Conservation (phyloP, 108 stramenopile species). For the Asterionellopsis glacialis region DNA sequence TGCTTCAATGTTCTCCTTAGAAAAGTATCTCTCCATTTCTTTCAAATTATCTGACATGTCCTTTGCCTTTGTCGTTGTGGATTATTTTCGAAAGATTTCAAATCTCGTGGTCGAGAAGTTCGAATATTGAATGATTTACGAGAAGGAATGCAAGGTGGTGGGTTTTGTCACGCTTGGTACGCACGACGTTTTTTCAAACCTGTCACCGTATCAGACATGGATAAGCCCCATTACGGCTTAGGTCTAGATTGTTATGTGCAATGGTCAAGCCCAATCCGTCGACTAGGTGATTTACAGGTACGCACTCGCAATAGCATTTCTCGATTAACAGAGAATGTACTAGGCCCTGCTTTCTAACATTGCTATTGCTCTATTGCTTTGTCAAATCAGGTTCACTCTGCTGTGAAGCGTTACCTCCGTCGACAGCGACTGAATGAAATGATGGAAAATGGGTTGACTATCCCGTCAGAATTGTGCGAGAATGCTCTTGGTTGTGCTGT, state of each 20-base stretch:
- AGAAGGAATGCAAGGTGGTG: conserved; percentile 42
- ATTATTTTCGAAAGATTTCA: conserved; percentile 28
- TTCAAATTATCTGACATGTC: not conserved
- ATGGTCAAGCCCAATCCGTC: conserved; percentile 79
- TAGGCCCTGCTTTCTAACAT: no score
- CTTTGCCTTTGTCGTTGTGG: not conserved
- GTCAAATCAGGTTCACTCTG: conserved; percentile 37
- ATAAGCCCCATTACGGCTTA: conserved; percentile 63
- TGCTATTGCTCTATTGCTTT: no score
- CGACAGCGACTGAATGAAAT: conserved; percentile 47
- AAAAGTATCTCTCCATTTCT: not conserved
- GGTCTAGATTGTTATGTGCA: conserved; percentile 76
- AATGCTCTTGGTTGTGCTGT: conserved; percentile 44
- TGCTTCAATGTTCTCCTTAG: not conserved
- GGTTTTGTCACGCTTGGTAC: conserved; percentile 78
- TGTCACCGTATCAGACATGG: conserved; percentile 38
- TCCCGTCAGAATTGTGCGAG: conserved; percentile 40
- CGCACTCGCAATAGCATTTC: not conserved
- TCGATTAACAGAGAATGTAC: no score
- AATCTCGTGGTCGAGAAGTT: conserved; percentile 37
- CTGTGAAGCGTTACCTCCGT: conserved; percentile 71
- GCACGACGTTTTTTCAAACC: conserved; percentile 64
- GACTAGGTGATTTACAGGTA: conserved; percentile 42
- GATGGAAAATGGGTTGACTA: conserved; percentile 21
- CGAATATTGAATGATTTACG: conserved; percentile 46